Conservation (phyloP, 2,329 filamentous ascomycete species). For the Xylariaceae sp. region DNA sequence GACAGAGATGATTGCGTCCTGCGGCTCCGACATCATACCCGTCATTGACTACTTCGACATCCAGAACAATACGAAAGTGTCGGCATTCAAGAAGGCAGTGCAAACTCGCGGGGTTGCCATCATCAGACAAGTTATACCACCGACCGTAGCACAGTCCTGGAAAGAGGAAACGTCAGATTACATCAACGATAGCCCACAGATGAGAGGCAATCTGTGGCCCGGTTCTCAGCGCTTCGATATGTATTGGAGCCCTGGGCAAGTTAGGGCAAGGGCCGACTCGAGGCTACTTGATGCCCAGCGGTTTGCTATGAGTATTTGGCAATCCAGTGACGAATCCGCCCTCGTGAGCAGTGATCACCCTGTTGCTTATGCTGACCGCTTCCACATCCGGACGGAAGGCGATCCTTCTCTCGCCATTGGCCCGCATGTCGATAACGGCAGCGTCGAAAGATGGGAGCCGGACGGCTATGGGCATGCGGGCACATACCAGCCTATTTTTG, state of each 20-base stretch:
- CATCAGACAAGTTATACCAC: slow-evolving; percentile 62
- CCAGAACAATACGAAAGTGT: slow-evolving; percentile 23
- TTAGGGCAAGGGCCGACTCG: slow-evolving; percentile 62
- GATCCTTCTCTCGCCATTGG: slow-evolving; percentile 66
- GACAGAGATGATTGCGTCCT: slow-evolving; percentile 32
- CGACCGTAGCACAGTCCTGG: slow-evolving; percentile 57
- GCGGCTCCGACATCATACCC: slow-evolving; percentile 37
- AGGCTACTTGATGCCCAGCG: slow-evolving; percentile 59
- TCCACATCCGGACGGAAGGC: slow-evolving; percentile 67
- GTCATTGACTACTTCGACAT: slow-evolving; percentile 40
- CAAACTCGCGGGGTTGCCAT: slow-evolving; percentile 60
- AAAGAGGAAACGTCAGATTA: slow-evolving; percentile 66
- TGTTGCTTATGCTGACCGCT: slow-evolving; percentile 65
- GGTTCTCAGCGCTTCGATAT: slow-evolving; percentile 68
- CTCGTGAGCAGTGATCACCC: slow-evolving; percentile 52
- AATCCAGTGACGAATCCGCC: slow-evolving; percentile 43
- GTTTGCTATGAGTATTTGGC: slow-evolving; percentile 62
- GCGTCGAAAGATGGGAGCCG: slow-evolving; percentile 71
- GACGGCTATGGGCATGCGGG: slow-evolving; percentile 61
- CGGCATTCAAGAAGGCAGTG: slow-evolving; percentile 32
- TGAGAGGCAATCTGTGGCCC: slow-evolving; percentile 57
- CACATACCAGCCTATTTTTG: slow-evolving; percentile 69
- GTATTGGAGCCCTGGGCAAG: slow-evolving; percentile 68
- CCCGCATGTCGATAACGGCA: slow-evolving; percentile 71
- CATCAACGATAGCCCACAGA: slow-evolving; percentile 56